Evolutionary conservation across 345 rosid species (phyloP), one percentile per base, ranked within the genome.

Genomic region (Bruguiera parviflora): DNA sequence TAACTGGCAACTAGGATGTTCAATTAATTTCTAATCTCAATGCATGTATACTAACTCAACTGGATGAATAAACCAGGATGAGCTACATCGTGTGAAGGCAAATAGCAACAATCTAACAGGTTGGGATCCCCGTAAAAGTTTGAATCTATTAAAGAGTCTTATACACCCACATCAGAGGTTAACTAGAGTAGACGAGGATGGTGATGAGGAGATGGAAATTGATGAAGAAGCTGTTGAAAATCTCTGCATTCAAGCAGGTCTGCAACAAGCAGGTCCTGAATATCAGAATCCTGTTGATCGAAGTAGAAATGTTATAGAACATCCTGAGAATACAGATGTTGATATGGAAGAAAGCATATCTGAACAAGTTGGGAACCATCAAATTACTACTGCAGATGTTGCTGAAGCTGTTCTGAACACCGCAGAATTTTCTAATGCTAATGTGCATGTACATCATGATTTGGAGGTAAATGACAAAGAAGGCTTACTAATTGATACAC

Each of bases 151-250:
- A 75, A 92, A 85, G 81, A 95, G 96, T 73, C 88, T 96, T 56
- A 80, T 81, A 75, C 91, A 84, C 80, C 96, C 97, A 22, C 84
- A 78, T 81, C 75, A 84, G 56, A 37, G 39, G 39, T 77, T 88
- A 73, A 74, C 89, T 51, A 77, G 73, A 74, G 81, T 89, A 71
- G 99, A 96, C 57, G 92, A 89, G 71, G 99, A 96, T 66, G 90
- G 98, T 24, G 99, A 96, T 71, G 92, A 85, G 80, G 98, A 90
- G 83, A 96, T 96, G 99, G 98, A 96, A 90, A 91, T 96, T 73
- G 99, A 92, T 68, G 99, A 96, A 76, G 90, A 89, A 71, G 97
- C 90, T 71, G 92, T 96, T 61, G 99, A 90, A 86, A 87, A 81
- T 78, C 85, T 89, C 63, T 87, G 88, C 72, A 74, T 75, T 68